Evolutionary conservation across 2,329 filamentous ascomycete genomes (phyloP).

Genomic region (Fusarium musae): DNA sequence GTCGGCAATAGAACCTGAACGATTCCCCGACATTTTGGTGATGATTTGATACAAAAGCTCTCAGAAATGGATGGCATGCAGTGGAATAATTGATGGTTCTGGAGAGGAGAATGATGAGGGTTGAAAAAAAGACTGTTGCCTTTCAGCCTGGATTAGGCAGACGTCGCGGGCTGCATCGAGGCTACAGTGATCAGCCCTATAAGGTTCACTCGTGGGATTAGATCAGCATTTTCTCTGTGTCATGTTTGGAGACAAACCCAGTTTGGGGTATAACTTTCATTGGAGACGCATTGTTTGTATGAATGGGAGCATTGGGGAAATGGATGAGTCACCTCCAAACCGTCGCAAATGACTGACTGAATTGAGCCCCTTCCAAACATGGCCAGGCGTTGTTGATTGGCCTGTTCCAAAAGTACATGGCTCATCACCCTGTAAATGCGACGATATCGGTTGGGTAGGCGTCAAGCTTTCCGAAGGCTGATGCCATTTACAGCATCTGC

Average conservation of each 20-base stretch:
- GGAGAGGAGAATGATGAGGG: not conserved
- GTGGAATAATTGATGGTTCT: not conserved
- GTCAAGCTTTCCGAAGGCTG: fast-evolving
- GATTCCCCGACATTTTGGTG: conserved; percentile 5
- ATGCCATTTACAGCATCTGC: fast-evolving
- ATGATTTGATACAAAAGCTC: too few species aligned
- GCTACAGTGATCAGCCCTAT: not conserved
- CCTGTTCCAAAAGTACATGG: fast-evolving
- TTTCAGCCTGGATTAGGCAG: conserved; percentile 24
- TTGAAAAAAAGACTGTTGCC: not conserved
- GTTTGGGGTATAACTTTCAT: not conserved
- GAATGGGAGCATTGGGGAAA: fast-evolving
- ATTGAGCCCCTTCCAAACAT: too few species aligned
- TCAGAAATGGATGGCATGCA: fast-evolving
- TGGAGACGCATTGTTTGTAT: too few species aligned
- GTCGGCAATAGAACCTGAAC: conserved; percentile 26
- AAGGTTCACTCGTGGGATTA: not conserved
- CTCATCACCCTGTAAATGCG: fast-evolving
- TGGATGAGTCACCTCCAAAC: not conserved
- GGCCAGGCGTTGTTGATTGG: too few species aligned
- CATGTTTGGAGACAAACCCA: not conserved
- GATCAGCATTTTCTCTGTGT: not conserved
- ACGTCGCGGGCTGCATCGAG: not conserved
- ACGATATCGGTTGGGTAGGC: fast-evolving
- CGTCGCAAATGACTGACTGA: not conserved